Evolutionary conservation across 2,329 filamentous ascomycete genomes (phyloP).

Genomic region (Xylaria hypoxylon): DNA sequence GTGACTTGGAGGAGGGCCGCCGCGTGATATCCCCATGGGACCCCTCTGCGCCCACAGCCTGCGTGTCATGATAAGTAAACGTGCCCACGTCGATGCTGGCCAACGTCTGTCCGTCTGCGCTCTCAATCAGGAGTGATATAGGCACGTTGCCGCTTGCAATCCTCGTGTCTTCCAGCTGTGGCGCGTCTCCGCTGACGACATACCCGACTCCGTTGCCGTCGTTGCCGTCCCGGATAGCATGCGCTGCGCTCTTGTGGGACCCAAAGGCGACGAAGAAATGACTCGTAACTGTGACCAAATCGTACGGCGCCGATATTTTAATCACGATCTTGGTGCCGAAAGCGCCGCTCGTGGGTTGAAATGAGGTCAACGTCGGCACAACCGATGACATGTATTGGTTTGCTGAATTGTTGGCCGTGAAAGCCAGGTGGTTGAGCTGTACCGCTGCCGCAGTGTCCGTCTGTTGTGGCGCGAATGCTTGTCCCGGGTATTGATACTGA

Average conservation of each 20-base stretch:
- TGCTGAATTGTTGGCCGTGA: slow-evolving; percentile 71
- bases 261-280: slow-evolving; percentile 80
- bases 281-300: slow-evolving; percentile 71
- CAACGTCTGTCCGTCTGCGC: slow-evolving; percentile 63
- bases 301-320: slow-evolving; percentile 79
- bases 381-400: slow-evolving; percentile 74
- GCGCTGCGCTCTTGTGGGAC: slow-evolving; percentile 76
- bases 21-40: slow-evolving; percentile 57
- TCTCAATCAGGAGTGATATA: slow-evolving; percentile 66
- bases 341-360: slow-evolving; percentile 74
- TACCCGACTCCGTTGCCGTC: slow-evolving; percentile 75
- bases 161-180: slow-evolving; percentile 66
- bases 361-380: slow-evolving; percentile 74
- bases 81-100: slow-evolving; percentile 60
- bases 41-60: slow-evolving; percentile 51
- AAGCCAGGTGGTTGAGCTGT: slow-evolving; percentile 67
- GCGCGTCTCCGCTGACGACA: slow-evolving; percentile 77
- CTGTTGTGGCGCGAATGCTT: slow-evolving; percentile 60
- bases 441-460: slow-evolving; percentile 62
- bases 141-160: slow-evolving; percentile 64
- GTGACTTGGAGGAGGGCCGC: slow-evolving; percentile 56
- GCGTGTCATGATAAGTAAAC: slow-evolving; percentile 59
- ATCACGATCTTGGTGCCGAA: slow-evolving; percentile 78
- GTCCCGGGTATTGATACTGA: slow-evolving; percentile 64
- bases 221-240: slow-evolving; percentile 71